A percentile compares a stretch with the other conserved stretches of the same genome.
Conservation (phyloP, 2,329 filamentous ascomycete genomes). For the Talaromyces pinophilus region DNA sequence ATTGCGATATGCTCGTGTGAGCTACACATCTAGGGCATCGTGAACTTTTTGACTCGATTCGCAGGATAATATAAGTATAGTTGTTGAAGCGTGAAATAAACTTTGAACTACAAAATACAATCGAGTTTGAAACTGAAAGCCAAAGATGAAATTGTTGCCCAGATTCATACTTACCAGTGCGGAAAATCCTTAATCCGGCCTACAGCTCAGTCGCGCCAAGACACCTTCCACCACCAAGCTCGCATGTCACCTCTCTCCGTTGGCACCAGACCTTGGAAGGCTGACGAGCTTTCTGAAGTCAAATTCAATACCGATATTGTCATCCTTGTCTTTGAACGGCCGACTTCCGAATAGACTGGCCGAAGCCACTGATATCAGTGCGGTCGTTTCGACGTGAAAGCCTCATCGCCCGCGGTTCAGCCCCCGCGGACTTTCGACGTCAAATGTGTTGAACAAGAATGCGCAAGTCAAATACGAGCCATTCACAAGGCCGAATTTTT, state of each 20-base stretch:
- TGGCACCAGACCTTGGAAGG: neutral
- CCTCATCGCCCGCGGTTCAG: neutral
- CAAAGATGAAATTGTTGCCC: neutral
- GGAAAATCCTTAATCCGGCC: constrained; percentile 10
- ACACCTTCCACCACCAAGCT: constrained; percentile 12
- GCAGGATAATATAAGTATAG: neutral
- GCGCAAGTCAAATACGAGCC: neutral
- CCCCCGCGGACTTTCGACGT: neutral
- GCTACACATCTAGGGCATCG: neutral
- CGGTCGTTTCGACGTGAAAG: neutral
- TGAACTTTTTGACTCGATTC: neutral
- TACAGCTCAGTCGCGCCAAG: constrained; percentile 13
- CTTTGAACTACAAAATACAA: neutral
- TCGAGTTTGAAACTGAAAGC: neutral
- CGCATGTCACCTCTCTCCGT: constrained; percentile 5
- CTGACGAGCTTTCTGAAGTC: neutral
- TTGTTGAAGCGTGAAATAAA: neutral
- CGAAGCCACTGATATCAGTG: neutral
- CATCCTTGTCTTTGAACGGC: neutral
- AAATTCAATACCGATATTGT: neutral
- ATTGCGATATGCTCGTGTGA: neutral
- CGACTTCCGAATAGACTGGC: neutral
- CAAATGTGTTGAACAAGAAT: constrained; percentile 13
- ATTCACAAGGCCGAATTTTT: neutral
- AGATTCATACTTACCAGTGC: neutral